Evolutionary conservation across 2,329 filamentous ascomycete genomes (phyloP), one percentile per base, ranked within the genome.

Genomic region (Exutisphaerella laricina): DNA sequence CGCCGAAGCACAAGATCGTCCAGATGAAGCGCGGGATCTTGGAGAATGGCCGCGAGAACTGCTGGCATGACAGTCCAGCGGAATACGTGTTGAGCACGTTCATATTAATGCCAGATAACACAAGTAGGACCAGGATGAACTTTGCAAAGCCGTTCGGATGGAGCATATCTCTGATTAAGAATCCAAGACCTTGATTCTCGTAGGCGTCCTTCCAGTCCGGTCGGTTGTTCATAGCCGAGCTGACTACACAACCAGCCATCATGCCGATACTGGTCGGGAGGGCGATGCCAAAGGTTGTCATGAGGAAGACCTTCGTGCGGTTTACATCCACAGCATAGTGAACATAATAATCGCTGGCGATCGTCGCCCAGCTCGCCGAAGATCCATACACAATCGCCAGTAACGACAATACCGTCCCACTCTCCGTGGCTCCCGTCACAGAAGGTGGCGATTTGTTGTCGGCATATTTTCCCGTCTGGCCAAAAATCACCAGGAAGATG

Each of bases 11-110:
- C 3, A 68, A 26, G 22, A 71, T 41, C 4, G 67, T 68, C 70
- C 70, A 73, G 50, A 72, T 61, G 49, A 71, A 68, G 33, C 70
- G 72, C 18, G 72, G 76, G 29, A 77, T 70, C 12, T 70, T 72
- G n/a, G 72, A 69, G 26, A 69, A 67, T 18, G 67, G 67, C 40
- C 69, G 65, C 18, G 68, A 66, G 50, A 74, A 69, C 52, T 71
- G 66, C 58, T 71, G 68, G 48, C 70, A 65, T 14, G 65, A 66
- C 9, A 73, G 60, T 2, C 68, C 69, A 13, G 65, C 65, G 36
- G 61, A 66, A 57, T 73, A 69, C 33, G 61, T 65, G 57, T 62
- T 64, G 53, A 66, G 64, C 56, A 65, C 65, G 43, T 61, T 62
- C 47, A 56, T 58, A 57, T 66, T 66, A 59, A 68, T 64, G 40